phyloP scores from a whole-genome alignment of 2,329 filamentous ascomycete genomes.

The Lecanicillium sp. region DNA sequence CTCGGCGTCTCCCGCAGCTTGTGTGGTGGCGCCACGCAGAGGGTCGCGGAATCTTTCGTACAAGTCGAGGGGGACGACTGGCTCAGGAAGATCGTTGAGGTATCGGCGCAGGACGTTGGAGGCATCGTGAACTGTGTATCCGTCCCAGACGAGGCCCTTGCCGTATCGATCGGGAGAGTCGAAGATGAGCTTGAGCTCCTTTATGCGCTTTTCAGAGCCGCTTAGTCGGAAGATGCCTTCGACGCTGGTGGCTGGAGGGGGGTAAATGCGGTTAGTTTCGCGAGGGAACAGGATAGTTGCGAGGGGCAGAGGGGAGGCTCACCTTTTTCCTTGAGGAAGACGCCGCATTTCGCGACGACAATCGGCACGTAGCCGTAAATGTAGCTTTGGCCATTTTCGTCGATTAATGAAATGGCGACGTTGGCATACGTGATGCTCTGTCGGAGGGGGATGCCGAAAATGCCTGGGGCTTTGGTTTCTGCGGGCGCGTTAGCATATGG shows the following conservation, averaged over 20 bases:
- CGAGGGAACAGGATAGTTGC: background rate
- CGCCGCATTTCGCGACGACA: conserved; percentile 95
- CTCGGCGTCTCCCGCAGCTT: conserved; percentile 63
- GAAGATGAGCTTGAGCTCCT: conserved; percentile 86
- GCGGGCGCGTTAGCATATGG: conserved; percentile 9
- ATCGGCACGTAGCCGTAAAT: conserved; percentile 99
- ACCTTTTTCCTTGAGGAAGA: conserved; percentile 98
- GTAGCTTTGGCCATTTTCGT: conserved; percentile 88
- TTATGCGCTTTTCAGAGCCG: conserved; percentile 96
- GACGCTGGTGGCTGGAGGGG: conserved; percentile 71
- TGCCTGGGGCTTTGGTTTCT: conserved; percentile 57
- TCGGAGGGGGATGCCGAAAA: conserved; percentile 89
- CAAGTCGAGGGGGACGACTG: conserved; percentile 88
- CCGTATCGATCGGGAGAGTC: conserved; percentile 93
- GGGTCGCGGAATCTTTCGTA: conserved; percentile 89
- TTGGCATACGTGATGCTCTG: conserved; percentile 97
- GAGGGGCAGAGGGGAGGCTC: conserved; percentile 20
- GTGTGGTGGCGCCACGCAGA: conserved; percentile 62
- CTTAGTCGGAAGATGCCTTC: conserved; percentile 96
- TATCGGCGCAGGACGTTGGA: conserved; percentile 94
- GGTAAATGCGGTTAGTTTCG: conserved; percentile 16
- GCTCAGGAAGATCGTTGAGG: conserved; percentile 91
- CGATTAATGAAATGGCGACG: conserved; percentile 91
- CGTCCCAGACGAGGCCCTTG: conserved; percentile 93
- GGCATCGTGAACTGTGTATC: conserved; percentile 96